Evolutionary conservation across 2,329 filamentous ascomycete genomes (phyloP), one percentile per base, ranked within the genome.

Genomic region (Grosmannia clavigera): DNA sequence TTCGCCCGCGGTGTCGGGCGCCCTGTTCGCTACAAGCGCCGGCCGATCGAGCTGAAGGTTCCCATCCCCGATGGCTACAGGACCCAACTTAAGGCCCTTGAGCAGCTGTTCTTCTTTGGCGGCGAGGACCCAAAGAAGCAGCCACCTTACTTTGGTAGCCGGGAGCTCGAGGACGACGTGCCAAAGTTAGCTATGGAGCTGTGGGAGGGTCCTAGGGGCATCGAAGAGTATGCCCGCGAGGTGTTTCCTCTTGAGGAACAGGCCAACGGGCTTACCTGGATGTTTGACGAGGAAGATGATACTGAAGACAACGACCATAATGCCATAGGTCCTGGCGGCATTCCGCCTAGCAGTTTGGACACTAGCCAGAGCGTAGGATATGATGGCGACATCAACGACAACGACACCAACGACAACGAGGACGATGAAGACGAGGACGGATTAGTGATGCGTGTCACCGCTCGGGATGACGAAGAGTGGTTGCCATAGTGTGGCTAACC

Each of bases 161-260:
- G 69, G 2, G 75, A 74, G 58, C 73, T 87, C 29, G 84, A 86
- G 64, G 72, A 72, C 2, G 83, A 80, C 64, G 88, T 88, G 65
- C 90, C 91, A 0, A 79, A 81, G 10, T 84, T 90, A 65, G 89
- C 92, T 1, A 77, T 92, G 63, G 81, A 87, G 66, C 76, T 99
- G 29, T 97, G 94, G 94, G 90, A 95, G 70, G 94, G 91, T 4
- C 90, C 90, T 65, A 81, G 94, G 59, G 88, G 90, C 35, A 81
- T 97, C 66, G 91, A 96, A 70, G 94, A 97, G 73, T 99, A 97
- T 71, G 92, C 92, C 1, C 81, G 88, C 56, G 94, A 97, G 71
- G 91, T 95, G 33, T 97, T 97, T 68, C 90, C 90, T 0, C 81
- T 96, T 14, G 94, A 99, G 72, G 94, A 99, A 74, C 87, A 92